Evolutionary conservation across 768 basidiomycete genomes (phyloP), one percentile per base, ranked within the genome.

Genomic region (Mrakia frigida): DNA sequence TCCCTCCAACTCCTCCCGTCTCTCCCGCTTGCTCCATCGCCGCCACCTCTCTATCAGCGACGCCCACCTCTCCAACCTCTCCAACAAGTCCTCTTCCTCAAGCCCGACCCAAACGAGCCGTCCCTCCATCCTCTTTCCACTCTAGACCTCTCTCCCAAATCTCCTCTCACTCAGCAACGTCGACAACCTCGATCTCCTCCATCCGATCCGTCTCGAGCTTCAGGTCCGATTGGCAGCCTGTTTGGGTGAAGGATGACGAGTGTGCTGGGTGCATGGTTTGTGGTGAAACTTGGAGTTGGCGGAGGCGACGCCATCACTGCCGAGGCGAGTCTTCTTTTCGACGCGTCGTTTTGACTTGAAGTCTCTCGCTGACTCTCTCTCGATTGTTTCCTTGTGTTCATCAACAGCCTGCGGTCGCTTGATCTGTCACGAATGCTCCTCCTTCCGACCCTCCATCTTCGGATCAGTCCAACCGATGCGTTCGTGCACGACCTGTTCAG

Each of bases 361-460:
- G 2, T 21, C 46, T 41, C 18, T 50, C 18, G 1, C 46, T 50
- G 16, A 18, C 31, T 63, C 33, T 18, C 16, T 10, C 61, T 63
- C 61, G 2, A 37, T 14, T 33, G 11, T 16, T 31, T n/a, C 25
- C 6, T 31, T 63, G 3, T 21, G 56, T 23, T 59, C 25, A 11
- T 59, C 16, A 2, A 14, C 61, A 63, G 61, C 61, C 31, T 63
- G 61, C 33, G 61, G 61, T 33, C 31, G 61, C 5, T 21, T 63
- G 1, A 63, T 63, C 61, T 63, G 61, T 33, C 23, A 63, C 35
- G 61, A n/a, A 9, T 63, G 61, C 61, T 63, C 61, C 31, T 63
- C 61, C 31, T 63, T 63, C 61, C 61, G 61, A n/a, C 61, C 61
- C 33, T 63, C 61, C 31, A 63, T 63, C 61, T 63, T 63, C 35